Conservation (phyloP, 805 yeast genomes). For the Hyphopichia homilentoma region DNA sequence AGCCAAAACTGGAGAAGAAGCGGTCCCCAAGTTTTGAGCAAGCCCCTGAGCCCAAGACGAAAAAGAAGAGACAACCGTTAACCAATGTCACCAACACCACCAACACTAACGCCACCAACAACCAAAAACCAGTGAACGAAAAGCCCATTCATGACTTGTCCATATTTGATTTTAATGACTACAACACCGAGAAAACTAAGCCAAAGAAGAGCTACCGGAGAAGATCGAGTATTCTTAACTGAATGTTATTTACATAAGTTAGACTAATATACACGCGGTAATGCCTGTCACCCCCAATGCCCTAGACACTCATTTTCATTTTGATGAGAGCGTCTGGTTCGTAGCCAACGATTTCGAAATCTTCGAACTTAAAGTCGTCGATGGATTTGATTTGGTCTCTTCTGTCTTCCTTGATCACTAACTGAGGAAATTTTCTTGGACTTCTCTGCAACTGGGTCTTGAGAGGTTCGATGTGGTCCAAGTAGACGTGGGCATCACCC, state of each 20-base stretch:
- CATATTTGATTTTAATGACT: slow-evolving; percentile 39
- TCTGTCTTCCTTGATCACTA: slow-evolving; percentile 60
- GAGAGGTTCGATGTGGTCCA: slow-evolving; percentile 89
- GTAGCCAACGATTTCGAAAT: slow-evolving; percentile 77
- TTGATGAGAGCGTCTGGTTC: slow-evolving; percentile 79
- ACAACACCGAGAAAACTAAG: slow-evolving; percentile 5
- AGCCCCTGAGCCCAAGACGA: slow-evolving; percentile 1
- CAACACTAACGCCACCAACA: slow-evolving; percentile 1
- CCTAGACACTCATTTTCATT: slow-evolving; percentile 95
- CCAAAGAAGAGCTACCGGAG: neutral
- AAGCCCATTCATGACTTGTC: too few species aligned
- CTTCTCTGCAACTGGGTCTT: slow-evolving; percentile 70
- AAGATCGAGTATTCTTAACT: neutral
- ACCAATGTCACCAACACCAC: slow-evolving; percentile 24
- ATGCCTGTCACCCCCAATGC: neutral
- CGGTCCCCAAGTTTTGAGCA: slow-evolving; percentile 4
- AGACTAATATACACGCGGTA: neutral
- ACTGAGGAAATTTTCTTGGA: slow-evolving; percentile 79
- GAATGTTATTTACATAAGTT: too few species aligned
- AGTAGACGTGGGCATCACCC: slow-evolving; percentile 96
- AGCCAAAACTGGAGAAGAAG: slow-evolving; percentile 1
- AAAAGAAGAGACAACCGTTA: slow-evolving; percentile 15
- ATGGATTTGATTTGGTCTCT: slow-evolving; percentile 51
- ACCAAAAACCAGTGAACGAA: neutral
- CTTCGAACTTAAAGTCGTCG: slow-evolving; percentile 87